Base-by-base conservation (phyloP, 1,139 yeast genomes). In the Saccharomyces hybrid region DNA sequence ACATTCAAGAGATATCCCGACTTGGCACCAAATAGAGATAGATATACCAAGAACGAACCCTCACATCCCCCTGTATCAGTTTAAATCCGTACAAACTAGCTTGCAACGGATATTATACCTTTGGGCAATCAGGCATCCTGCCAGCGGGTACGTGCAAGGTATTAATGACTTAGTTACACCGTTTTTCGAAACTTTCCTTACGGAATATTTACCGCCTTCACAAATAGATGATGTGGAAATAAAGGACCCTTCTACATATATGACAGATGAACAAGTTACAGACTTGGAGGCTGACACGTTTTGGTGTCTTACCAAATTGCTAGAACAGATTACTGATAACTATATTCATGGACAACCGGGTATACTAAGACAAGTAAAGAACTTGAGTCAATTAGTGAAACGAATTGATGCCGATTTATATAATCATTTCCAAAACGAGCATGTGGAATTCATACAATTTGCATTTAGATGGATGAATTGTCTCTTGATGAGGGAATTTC, bases 381-480 rank as follows among this genome's bases (percentile, higher is more conserved):
- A 88, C 62, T 74, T 93, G 58, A 81, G 83, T 53, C 90, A 85
- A 59, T 75, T 93, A 55, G 88, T 91, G 24, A 79, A 83, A 57
- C 79, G 96, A 58, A 91, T 93, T 54, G 98, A 95, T 66, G 71
- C 78, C 2, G 84, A 81, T 31, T 75, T 93, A 47, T 83, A 84
- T 48, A 75, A 76, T 48, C 99, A 93, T 72, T 80, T 93, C 60
- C 85, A 85, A 55, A 68, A 72, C 1, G 97, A 93, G 69, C 87
- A 86, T 48, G 82, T 93, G 19, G 97, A 93, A 69, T 93, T 93
- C 67, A 83, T 95, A 61, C 99, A 95, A 69, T 93, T 93, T 72
- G 82, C 96, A 29, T 95, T 93, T 73, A 78, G 99, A 61, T 93
- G 99, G 99, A 95, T 95, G 98, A 93, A 95, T 72, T 93, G 99